Base-by-base conservation (phyloP, 257 asterid species). In the Orobanche coerulescens region DNA sequence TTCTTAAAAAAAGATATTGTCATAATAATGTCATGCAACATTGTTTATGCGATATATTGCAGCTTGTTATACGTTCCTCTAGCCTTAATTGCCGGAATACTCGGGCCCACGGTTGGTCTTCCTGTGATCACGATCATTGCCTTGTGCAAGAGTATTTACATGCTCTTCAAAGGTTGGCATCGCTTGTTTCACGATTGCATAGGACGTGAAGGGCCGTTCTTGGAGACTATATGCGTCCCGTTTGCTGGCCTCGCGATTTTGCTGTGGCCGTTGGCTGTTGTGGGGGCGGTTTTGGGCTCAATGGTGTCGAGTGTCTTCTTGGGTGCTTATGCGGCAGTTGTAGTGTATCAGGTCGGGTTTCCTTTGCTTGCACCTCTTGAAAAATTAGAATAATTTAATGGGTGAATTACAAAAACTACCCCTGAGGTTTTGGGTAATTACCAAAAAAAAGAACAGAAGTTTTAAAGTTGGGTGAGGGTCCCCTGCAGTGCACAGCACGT, bases 251-350 rank as follows among this genome's bases (percentile, higher is more conserved):
- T 93, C 19, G 97, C 97, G 6, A 89, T 93, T 73, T 58, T 93
- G 76, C 85, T 93, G 8, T 93, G 98, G 97, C 98, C 98, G 15
- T 68, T 84, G 82, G 95, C 95, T 22, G 98, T 93, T 72, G 82
- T 61, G 13, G 98, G 95, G 31, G 96, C 95, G 1, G 74, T 89
- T 16, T 62, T 78, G 73, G 95, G 88, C 40, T 93, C 98, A 58
- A 71, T 86, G 69, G 73, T 81, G 10, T 75, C 97, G 19, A 84
- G 97, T 66, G 69, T 93, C 64, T 72, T 83, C 73, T 76, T 93
- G 59, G 98, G 98, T 60, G 86, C 89, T 71, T 93, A 84, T 67
- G 97, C 97, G n/a, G 86, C 89, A 9, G 86, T 84, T n/a, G 64
- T 93, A 8, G 97, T 75, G 3, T 93, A 93, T 73, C 85, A 88